phyloP scores from a whole-genome alignment of 2,329 filamentous ascomycete species.

The Stachybotrys echinatus region DNA sequence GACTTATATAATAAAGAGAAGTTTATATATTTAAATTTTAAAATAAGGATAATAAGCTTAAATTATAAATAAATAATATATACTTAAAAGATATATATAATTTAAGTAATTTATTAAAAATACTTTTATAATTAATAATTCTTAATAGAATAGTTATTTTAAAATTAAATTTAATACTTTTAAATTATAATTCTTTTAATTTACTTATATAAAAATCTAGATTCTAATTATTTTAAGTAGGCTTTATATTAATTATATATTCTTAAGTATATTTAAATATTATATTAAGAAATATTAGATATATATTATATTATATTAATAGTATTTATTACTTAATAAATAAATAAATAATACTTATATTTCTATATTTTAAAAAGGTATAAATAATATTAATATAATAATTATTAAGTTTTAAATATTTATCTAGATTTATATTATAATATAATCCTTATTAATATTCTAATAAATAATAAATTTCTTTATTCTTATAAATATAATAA shows the following conservation, averaged over 20 bases:
- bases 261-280: too few species aligned
- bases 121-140: neutral
- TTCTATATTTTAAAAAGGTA: neutral
- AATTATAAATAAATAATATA: neutral
- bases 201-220: too few species aligned
- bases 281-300: neutral
- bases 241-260: too few species aligned
- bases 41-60: neutral
- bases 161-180: neutral
- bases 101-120: neutral
- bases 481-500: too few species aligned
- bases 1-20: too few species aligned
- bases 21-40: too few species aligned
- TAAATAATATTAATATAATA: too few species aligned
- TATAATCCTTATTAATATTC: neutral
- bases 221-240: neutral
- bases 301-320: neutral
- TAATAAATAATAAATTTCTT: neutral
- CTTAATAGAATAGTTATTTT: neutral
- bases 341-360: too few species aligned
- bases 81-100: neutral
- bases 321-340: neutral
- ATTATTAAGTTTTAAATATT: too few species aligned
- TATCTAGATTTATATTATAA: neutral
- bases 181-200: too few species aligned